These are phyloP conservation scores for Actinomortierella ambigua DNA, from an alignment of 371 early-diverging fungal genomes.

Conservation along the genomic window DNA sequence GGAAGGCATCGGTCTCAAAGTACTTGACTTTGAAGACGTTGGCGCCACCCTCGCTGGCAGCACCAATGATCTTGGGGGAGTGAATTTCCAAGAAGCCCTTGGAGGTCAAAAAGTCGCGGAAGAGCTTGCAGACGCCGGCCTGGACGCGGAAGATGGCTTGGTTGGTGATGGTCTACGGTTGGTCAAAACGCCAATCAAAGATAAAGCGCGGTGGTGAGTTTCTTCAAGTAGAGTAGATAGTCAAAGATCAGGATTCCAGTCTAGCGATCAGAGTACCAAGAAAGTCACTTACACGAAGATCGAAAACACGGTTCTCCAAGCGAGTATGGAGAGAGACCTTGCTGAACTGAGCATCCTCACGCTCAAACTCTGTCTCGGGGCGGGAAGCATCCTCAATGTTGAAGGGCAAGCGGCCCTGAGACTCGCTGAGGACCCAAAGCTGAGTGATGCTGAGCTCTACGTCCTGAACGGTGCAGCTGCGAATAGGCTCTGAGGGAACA, in stretches of 20 bases:
- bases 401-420: conserved; percentile 90
- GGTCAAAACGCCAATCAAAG: background rate
- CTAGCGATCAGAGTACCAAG: too few relatives aligned
- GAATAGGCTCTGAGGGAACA: conserved; percentile 83
- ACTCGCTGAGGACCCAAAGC: conserved; percentile 81
- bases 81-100: conserved; percentile 98
- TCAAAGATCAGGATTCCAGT: too few relatives aligned
- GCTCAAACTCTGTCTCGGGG: conserved; percentile 80
- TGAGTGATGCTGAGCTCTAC: conserved; percentile 82
- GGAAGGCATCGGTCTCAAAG: conserved; percentile 94
- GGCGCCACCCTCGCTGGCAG: conserved; percentile 99
- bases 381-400: conserved; percentile 95
- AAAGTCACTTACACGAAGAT: conserved; percentile 76
- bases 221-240: too few relatives aligned
- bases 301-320: conserved; percentile 96
- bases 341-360: conserved; percentile 68
- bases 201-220: background rate
- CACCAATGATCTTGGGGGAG: conserved; percentile 97
- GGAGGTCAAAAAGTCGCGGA: conserved; percentile 91
- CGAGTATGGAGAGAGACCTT: conserved; percentile 94
- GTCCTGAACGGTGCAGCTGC: conserved; percentile 91
- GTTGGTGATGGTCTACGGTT: conserved; percentile 85
- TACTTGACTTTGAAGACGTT: conserved; percentile 98
- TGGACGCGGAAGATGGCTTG: conserved; percentile 98
- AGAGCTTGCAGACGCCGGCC: conserved; percentile 91